Evolutionary conservation across 2,329 filamentous ascomycete genomes (phyloP).

Genomic region (Pseudocercospora vitis): DNA sequence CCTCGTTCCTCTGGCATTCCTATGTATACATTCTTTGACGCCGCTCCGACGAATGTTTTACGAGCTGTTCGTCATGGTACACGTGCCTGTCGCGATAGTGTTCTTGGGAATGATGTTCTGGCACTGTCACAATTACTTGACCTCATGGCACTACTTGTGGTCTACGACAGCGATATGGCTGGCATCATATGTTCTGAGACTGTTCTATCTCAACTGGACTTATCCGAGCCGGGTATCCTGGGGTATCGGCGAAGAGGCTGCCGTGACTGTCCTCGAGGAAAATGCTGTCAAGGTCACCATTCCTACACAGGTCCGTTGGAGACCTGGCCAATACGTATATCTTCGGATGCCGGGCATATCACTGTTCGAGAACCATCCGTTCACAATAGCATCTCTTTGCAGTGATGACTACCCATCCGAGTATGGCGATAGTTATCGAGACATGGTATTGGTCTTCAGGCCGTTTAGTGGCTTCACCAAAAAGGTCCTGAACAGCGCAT

Average conservation of each 20-base stretch:
- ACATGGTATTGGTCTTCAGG: slow-evolving; percentile 87
- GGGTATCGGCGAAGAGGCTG: slow-evolving; percentile 86
- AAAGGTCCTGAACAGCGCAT: slow-evolving; percentile 76
- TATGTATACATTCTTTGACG: slow-evolving; percentile 82
- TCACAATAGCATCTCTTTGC: slow-evolving; percentile 89
- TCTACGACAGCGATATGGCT: slow-evolving; percentile 77
- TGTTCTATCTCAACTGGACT: slow-evolving; percentile 88
- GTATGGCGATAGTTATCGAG: slow-evolving; percentile 82
- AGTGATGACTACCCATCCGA: slow-evolving; percentile 91
- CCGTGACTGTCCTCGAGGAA: slow-evolving; percentile 83
- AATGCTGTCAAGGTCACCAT: slow-evolving; percentile 96
- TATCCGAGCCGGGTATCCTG: slow-evolving; percentile 77
- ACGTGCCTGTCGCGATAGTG: slow-evolving; percentile 76
- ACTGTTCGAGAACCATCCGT: slow-evolving; percentile 88
- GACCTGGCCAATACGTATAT: slow-evolving; percentile 91
- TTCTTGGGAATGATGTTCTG: slow-evolving; percentile 88
- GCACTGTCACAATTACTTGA: slow-evolving; percentile 91
- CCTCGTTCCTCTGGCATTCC: slow-evolving; percentile 75
- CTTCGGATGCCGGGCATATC: slow-evolving; percentile 91
- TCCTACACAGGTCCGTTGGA: slow-evolving; percentile 89
- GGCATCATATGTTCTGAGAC: slow-evolving; percentile 68
- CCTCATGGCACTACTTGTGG: slow-evolving; percentile 86
- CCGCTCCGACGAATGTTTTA: slow-evolving; percentile 75
- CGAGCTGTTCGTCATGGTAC: slow-evolving; percentile 79
- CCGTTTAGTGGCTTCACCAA: slow-evolving; percentile 89